A percentile compares a stretch with the other conserved stretches of the same genome.
Evolutionary conservation across 306 rosid species (phyloP).

Genomic region (Cucumis hystrix): DNA sequence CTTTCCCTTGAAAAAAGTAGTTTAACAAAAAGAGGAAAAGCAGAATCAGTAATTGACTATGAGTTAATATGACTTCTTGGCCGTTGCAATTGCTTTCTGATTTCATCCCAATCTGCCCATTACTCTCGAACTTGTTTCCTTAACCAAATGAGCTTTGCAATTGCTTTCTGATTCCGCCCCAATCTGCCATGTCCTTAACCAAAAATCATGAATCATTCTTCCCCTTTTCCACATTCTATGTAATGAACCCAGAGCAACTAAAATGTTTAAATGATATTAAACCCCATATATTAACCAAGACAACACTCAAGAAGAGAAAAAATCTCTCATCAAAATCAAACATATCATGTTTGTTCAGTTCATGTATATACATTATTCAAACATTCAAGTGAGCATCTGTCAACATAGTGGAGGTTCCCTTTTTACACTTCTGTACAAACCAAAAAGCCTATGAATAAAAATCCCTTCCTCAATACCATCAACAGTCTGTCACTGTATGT

Average conservation of each 20-base stretch:
- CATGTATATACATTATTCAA: slow-evolving; percentile 4
- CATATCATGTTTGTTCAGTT: not conserved
- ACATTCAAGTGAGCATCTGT: not conserved
- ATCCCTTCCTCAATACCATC: slow-evolving; percentile 3
- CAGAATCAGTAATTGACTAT: not conserved
- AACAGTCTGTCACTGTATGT: not conserved
- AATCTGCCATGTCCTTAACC: not conserved
- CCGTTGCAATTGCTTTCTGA: not conserved
- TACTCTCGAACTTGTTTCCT: too few species aligned
- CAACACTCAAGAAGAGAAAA: not conserved
- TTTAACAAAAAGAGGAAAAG: not conserved
- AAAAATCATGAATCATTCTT: not conserved
- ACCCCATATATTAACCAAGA: not conserved
- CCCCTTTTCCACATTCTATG: not conserved
- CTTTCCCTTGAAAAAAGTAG: not conserved
- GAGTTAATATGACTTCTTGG: not conserved
- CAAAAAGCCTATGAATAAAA: not conserved
- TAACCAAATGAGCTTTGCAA: not conserved
- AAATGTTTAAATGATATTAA: not conserved
- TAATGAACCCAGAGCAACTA: not conserved
- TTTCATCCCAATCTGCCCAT: too few species aligned
- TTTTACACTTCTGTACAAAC: slow-evolving; percentile 1
- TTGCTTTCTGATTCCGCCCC: not conserved
- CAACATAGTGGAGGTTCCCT: not conserved
- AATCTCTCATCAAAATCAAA: not conserved